Conservation (phyloP, 2,329 filamentous ascomycete genomes). For the Dichotomopilus funicola region DNA sequence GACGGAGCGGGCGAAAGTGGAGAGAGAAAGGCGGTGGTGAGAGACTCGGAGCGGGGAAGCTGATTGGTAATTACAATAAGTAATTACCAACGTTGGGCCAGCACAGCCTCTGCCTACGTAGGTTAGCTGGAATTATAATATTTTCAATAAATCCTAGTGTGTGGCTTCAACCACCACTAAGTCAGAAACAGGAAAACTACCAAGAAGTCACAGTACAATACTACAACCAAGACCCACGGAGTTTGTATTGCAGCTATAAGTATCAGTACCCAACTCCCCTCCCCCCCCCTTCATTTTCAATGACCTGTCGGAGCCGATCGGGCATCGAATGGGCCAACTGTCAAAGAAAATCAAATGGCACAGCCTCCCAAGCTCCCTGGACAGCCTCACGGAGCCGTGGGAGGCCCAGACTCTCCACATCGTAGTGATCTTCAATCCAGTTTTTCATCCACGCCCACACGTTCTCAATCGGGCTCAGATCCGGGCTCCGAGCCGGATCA, state of each 20-base stretch:
- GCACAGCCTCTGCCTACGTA: too few species aligned
- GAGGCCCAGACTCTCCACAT: background rate
- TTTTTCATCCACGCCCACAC: slow-evolving; percentile 4
- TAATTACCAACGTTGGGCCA: too few species aligned
- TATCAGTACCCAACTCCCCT: background rate
- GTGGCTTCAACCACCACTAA: background rate
- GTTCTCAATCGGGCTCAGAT: slow-evolving; percentile 7
- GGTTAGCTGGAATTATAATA: too few species aligned
- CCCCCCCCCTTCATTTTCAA: background rate
- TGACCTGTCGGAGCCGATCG: background rate
- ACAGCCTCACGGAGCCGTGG: background rate
- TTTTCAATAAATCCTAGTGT: background rate
- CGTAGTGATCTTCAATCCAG: slow-evolving; percentile 1
- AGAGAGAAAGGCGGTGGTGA: too few species aligned
- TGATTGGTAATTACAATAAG: too few species aligned
- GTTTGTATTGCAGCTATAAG: background rate
- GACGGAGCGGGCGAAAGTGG: too few species aligned
- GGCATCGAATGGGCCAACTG: background rate
- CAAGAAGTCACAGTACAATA: background rate
- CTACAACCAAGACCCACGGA: background rate
- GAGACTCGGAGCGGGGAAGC: too few species aligned
- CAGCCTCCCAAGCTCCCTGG: background rate
- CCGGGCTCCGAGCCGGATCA: slow-evolving; percentile 1
- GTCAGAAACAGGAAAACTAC: background rate
- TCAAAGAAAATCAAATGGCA: background rate